These are phyloP conservation scores for Bullera alba DNA, from an alignment of 768 basidiomycete species.

Conservation along the genomic window DNA sequence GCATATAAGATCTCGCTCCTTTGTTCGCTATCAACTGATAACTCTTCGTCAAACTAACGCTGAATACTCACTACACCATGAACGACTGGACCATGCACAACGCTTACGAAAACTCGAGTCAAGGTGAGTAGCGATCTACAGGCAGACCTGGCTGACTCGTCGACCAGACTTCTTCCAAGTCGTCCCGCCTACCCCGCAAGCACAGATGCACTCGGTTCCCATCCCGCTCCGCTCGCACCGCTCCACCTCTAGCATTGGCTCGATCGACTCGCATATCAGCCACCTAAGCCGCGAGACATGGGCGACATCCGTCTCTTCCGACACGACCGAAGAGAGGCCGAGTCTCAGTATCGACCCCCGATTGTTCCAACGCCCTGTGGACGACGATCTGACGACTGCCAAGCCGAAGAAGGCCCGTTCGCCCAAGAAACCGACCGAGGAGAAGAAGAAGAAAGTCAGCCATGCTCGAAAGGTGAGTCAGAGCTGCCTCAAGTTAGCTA, in stretches of 20 bases:
- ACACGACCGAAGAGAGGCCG: neutral
- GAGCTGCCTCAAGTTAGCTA: neutral
- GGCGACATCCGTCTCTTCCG: no score
- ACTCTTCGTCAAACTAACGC: no score
- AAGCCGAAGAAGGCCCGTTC: slow-evolving; percentile 6
- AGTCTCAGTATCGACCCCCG: neutral
- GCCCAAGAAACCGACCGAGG: slow-evolving; percentile 5
- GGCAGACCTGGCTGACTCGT: neutral
- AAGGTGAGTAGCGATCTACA: neutral
- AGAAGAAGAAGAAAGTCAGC: slow-evolving; percentile 24
- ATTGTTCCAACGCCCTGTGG: neutral
- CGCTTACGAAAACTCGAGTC: no score
- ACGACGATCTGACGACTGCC: slow-evolving; percentile 20
- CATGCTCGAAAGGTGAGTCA: slow-evolving; percentile 35
- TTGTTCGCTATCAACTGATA: no score
- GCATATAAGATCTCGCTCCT: no score
- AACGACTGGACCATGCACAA: no score
- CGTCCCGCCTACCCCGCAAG: slow-evolving; percentile 29
- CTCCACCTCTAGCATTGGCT: slow-evolving; percentile 3
- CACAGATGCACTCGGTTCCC: neutral
- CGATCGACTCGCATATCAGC: slow-evolving; percentile 1
- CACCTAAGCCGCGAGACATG: neutral
- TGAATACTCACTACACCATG: no score
- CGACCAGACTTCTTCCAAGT: slow-evolving; percentile 19
- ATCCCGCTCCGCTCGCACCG: slow-evolving; percentile 4